A percentile compares a stretch with the other conserved stretches of the same genome.
Evolutionary conservation across 352 stramenopile species (phyloP).

Genomic region (Phytopythium cucurbitacearum): DNA sequence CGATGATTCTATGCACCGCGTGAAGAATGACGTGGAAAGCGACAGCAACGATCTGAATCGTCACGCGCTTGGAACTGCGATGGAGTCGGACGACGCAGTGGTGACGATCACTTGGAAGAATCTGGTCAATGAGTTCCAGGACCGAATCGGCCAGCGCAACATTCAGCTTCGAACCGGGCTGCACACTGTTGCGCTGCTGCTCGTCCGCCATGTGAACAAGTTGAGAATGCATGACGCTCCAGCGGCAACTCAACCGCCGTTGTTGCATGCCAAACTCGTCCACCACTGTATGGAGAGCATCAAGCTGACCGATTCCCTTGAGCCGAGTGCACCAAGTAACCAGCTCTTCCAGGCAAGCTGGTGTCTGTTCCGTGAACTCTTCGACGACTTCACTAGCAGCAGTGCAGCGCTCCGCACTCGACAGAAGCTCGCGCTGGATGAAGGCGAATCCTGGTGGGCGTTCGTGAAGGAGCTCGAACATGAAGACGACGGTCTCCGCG

Average conservation of each 20-base stretch:
- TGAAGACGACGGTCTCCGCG: conserved; percentile 41
- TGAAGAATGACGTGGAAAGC: background rate
- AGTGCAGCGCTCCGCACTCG: background rate
- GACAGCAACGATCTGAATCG: background rate
- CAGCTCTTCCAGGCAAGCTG: conserved; percentile 61
- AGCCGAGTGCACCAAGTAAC: conserved; percentile 4
- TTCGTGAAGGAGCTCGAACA: conserved; percentile 43
- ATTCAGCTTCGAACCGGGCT: conserved; percentile 30
- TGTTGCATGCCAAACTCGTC: conserved; percentile 49
- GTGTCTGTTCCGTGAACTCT: conserved; percentile 50
- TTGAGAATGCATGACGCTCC: background rate
- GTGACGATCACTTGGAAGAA: too few relatives aligned
- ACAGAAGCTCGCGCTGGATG: background rate
- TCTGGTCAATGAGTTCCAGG: too few relatives aligned
- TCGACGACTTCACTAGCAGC: conserved; percentile 32
- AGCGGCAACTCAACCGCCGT: conserved; percentile 10
- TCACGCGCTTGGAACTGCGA: too few relatives aligned
- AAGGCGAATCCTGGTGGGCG: background rate
- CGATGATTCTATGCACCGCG: conserved; percentile 11
- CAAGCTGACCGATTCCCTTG: conserved; percentile 27
- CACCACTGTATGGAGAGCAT: conserved; percentile 52
- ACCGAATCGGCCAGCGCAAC: too few relatives aligned
- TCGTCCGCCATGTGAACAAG: conserved; percentile 39
- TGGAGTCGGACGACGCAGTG: too few relatives aligned
- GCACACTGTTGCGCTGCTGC: conserved; percentile 41